phyloP scores from a whole-genome alignment of 257 asterid genomes.

The Solanum ahanhuiri region DNA sequence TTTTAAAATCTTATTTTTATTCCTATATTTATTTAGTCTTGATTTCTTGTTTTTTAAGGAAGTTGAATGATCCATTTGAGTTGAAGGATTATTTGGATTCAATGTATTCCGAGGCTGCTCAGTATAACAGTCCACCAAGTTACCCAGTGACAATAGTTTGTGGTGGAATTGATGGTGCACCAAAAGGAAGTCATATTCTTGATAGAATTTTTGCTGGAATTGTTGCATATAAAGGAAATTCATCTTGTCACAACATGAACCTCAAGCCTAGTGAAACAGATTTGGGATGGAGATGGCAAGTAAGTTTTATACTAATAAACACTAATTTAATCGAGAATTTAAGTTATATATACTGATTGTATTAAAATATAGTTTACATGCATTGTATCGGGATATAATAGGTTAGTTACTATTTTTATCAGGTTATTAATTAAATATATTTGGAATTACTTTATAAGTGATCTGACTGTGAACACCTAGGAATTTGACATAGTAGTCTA shows the following conservation, averaged over 20 bases:
- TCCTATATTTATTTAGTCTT: background rate
- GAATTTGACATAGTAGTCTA: no score
- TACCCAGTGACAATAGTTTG: slow-evolving; percentile 46
- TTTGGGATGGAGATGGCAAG: slow-evolving; percentile 70
- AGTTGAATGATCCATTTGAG: slow-evolving; percentile 20
- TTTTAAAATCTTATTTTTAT: background rate
- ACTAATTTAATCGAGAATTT: background rate
- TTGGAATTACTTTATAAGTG: background rate
- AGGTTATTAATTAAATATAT: background rate
- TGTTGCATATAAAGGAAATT: slow-evolving; percentile 18
- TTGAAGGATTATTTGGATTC: slow-evolving; percentile 33
- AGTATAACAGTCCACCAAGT: slow-evolving; percentile 31
- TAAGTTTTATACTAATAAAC: slow-evolving; percentile 3
- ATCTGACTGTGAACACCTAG: background rate
- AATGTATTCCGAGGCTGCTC: slow-evolving; percentile 39
- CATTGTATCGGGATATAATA: background rate
- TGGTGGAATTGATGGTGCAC: slow-evolving; percentile 42
- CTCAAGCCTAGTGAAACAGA: slow-evolving; percentile 11
- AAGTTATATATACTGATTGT: background rate
- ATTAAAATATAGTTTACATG: background rate
- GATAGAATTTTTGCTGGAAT: slow-evolving; percentile 44
- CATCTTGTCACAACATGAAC: slow-evolving; percentile 15
- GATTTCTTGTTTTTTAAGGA: slow-evolving; percentile 10
- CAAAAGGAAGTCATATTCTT: slow-evolving; percentile 21
- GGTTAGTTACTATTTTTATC: background rate